Evolutionary conservation across 1,284 basidiomycete species (phyloP).

Genomic region (Microbotryum violaceum): DNA sequence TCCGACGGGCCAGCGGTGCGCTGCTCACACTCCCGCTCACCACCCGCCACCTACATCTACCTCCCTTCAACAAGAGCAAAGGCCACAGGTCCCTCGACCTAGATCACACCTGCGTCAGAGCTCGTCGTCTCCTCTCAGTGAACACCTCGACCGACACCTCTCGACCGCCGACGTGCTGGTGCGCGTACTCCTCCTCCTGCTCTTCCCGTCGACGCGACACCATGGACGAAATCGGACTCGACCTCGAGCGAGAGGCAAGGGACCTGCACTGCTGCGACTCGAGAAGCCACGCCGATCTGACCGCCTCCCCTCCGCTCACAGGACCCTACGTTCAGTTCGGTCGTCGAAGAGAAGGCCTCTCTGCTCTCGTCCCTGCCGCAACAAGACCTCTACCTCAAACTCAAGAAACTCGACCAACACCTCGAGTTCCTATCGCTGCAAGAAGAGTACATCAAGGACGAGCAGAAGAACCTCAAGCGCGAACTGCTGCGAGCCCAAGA

Average conservation of each 20-base stretch:
- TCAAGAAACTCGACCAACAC: constrained; percentile 87
- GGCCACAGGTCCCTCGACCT: no score
- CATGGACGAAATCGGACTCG: constrained; percentile 57
- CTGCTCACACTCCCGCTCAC: no score
- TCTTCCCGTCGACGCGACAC: constrained; percentile 5
- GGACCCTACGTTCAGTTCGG: constrained; percentile 84
- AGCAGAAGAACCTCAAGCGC: constrained; percentile 94
- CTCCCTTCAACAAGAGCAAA: no score
- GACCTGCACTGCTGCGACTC: neutral
- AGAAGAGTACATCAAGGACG: constrained; percentile 98
- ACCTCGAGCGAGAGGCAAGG: constrained; percentile 72
- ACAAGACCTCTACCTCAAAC: constrained; percentile 88
- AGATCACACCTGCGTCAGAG: no score
- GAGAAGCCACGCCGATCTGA: neutral
- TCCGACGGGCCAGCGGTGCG: no score
- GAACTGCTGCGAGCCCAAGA: constrained; percentile 98
- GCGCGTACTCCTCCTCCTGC: neutral
- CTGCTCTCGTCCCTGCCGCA: constrained; percentile 67
- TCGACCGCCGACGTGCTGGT: neutral
- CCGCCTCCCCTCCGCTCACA: constrained; percentile 38
- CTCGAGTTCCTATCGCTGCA: constrained; percentile 85
- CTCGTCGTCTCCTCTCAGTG: no score
- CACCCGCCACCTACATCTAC: no score
- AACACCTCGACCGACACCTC: no score
- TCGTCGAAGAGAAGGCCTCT: constrained; percentile 77